Conservation (phyloP, 2,329 filamentous ascomycete species). For the Diplodia intermedia region DNA sequence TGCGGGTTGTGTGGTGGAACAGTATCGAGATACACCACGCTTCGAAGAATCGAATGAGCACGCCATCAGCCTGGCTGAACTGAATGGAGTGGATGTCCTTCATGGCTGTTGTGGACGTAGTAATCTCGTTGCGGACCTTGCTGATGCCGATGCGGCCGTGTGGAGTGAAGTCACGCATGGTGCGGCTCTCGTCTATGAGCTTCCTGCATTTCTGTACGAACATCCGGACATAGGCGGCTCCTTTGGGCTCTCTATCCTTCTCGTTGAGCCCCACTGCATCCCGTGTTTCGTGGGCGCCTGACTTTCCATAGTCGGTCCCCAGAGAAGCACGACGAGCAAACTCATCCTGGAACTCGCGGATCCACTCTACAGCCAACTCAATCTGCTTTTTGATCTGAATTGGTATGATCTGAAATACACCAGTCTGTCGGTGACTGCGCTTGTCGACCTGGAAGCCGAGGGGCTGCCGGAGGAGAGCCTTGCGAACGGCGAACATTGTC, state of each 20-base stretch:
- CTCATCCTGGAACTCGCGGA: slow-evolving; percentile 62
- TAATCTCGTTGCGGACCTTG: slow-evolving; percentile 41
- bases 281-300: too few relatives aligned
- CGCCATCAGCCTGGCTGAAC: slow-evolving; percentile 60
- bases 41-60: slow-evolving; percentile 72
- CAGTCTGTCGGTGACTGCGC: slow-evolving; percentile 59
- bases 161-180: slow-evolving; percentile 45
- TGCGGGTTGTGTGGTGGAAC: slow-evolving; percentile 52
- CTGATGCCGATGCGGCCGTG: slow-evolving; percentile 49
- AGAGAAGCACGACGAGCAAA: slow-evolving; percentile 42
- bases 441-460: slow-evolving; percentile 65
- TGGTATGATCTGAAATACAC: slow-evolving; percentile 69
- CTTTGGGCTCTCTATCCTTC: slow-evolving; percentile 26
- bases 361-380: slow-evolving; percentile 58
- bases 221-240: slow-evolving; percentile 42
- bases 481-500: slow-evolving; percentile 73
- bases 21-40: slow-evolving; percentile 58
- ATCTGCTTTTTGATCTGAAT: slow-evolving; percentile 61
- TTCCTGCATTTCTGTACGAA: slow-evolving; percentile 52
- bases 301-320: too few relatives aligned
- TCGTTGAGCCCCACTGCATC: background rate
- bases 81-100: slow-evolving; percentile 38
- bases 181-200: slow-evolving; percentile 50
- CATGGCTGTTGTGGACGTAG: slow-evolving; percentile 35
- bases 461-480: slow-evolving; percentile 66